Conservation (phyloP, 2,329 filamentous ascomycete species). For the Botrytis aclada region DNA sequence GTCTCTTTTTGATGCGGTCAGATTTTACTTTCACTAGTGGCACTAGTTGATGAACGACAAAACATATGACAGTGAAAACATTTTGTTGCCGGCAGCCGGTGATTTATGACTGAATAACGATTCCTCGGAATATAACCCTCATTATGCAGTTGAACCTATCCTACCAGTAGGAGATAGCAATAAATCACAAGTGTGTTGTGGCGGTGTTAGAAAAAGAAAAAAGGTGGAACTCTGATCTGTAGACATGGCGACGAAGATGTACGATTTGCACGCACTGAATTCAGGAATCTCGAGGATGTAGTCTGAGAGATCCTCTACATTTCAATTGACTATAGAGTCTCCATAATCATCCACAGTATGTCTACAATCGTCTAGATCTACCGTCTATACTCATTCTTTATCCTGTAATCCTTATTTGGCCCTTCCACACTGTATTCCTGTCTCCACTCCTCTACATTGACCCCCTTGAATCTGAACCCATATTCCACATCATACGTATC, state of each 20-base stretch:
- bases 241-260: neutral
- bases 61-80: neutral
- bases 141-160: neutral
- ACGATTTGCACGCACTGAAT: neutral
- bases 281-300: neutral
- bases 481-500: slow-evolving; percentile 71
- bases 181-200: neutral
- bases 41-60: neutral
- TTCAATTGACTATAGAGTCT: neutral
- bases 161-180: neutral
- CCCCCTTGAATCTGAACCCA: slow-evolving; percentile 59
- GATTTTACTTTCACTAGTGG: neutral
- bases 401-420: slow-evolving; percentile 70
- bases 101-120: neutral
- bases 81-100: neutral
- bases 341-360: neutral
- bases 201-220: neutral
- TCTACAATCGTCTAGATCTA: neutral
- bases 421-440: slow-evolving; percentile 66
- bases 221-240: neutral
- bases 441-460: slow-evolving; percentile 56
- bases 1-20: neutral
- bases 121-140: neutral
- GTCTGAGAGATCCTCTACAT: too few species aligned
- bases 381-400: slow-evolving; percentile 49